Base-by-base conservation (phyloP, 441 rosid species). In the Bruguiera hainesii region DNA sequence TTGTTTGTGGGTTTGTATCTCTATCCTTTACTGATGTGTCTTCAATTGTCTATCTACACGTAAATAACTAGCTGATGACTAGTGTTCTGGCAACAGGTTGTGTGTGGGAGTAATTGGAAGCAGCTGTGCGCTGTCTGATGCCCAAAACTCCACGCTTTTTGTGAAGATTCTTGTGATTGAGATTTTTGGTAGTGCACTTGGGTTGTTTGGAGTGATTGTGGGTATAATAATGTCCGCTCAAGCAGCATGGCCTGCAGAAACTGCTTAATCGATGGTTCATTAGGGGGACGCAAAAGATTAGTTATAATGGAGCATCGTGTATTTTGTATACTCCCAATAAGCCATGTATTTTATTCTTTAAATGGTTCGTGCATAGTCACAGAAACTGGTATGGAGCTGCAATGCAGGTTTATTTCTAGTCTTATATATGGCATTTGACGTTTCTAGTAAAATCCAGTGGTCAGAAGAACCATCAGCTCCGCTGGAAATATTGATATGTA, bases 161-260 rank as follows among this genome's bases (percentile, higher is more conserved):
- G 99, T 95, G 72, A 95, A 95, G 88, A 92, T 95, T 80, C 93
- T 95, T 68, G 99, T 92, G 83, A 95, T 92, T 39, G 98, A 95
- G 82, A 95, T 95, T 73, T 92, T 95, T 49, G 99, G 99, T 29
- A 95, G 99, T 71, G 99, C 99, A 0, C 90, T 95, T 15, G 98
- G 99, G 52, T 77, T 95, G 84, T 95, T 95, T 66, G 99, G 97
- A 71, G 98, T 95, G 79, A 95, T 95, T 63, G 96, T 95, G 37
- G 96, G 99, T 62, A 92, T 95, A 66, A 95, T 95, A 63, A 95
- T 95, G 99, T 95, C 99, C 58, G 95, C 99, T 71, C 99, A 95
- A 87, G 99, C 99, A 62, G 66, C 98, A 55, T 95, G 99, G 97
- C 99, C 99, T 59, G 68, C 93, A 18, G 87, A 79, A 80, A 2